Evolutionary conservation across 2,329 filamentous ascomycete genomes (phyloP).

Genomic region (Harringtonia lauricola): DNA sequence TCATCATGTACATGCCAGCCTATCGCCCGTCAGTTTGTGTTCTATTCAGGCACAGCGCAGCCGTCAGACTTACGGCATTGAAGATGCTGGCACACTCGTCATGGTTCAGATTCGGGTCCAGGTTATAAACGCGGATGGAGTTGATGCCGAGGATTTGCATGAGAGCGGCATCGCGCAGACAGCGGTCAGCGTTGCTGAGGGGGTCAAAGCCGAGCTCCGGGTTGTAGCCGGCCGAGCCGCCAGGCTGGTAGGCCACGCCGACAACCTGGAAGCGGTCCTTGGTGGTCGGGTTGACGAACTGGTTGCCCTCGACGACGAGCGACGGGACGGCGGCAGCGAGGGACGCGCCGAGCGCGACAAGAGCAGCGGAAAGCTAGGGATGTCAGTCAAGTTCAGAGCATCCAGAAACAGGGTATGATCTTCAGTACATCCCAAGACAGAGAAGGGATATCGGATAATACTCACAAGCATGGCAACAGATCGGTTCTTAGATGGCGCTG

Average conservation of each 20-base stretch:
- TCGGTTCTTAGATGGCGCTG: not conserved
- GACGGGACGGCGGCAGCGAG: conserved; percentile 44
- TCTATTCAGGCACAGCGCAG: too few relatives aligned
- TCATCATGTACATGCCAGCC: conserved; percentile 58
- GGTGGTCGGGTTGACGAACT: conserved; percentile 48
- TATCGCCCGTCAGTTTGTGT: conserved; percentile 10
- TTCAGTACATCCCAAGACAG: too few relatives aligned
- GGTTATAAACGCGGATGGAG: conserved; percentile 59
- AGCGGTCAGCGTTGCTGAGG: conserved; percentile 45
- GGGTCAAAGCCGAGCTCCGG: conserved; percentile 43
- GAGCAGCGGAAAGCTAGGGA: conserved; percentile 27
- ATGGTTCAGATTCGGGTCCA: conserved; percentile 55
- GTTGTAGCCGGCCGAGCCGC: conserved; percentile 52
- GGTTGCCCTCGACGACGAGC: conserved; percentile 42
- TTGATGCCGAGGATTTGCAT: conserved; percentile 56
- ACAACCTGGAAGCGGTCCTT: conserved; percentile 54
- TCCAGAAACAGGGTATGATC: not conserved
- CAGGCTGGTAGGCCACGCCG: conserved; percentile 59
- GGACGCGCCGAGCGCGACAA: conserved; percentile 41
- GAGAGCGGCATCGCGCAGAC: conserved; percentile 53
- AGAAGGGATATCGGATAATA: too few relatives aligned
- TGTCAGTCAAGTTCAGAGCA: not conserved
- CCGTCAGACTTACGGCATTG: conserved; percentile 34
- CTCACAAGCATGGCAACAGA: too few relatives aligned
- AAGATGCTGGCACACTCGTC: conserved; percentile 57